Conservation (phyloP, 2,329 filamentous ascomycete genomes). For the Fusarium buharicum region DNA sequence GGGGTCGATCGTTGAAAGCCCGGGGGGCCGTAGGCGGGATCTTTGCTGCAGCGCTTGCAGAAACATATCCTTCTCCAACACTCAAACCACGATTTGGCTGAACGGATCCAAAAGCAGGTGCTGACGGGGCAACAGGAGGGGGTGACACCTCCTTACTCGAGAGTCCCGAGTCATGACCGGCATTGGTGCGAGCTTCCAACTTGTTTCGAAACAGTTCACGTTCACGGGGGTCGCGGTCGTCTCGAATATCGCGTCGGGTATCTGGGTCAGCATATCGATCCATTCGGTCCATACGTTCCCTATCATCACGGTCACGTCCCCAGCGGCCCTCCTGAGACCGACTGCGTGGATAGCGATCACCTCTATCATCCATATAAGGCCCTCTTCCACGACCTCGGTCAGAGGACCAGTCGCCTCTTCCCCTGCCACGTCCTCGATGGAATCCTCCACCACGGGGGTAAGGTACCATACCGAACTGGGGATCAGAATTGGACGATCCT, state of each 20-base stretch:
- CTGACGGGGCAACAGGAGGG: constrained; percentile 66
- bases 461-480: constrained; percentile 64
- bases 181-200: constrained; percentile 59
- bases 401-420: constrained; percentile 55
- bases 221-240: constrained; percentile 60
- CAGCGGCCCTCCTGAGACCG: constrained; percentile 73
- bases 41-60: constrained; percentile 54
- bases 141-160: constrained; percentile 65
- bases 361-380: constrained; percentile 68
- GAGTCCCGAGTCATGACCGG: constrained; percentile 59
- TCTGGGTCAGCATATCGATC: constrained; percentile 57
- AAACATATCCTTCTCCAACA: constrained; percentile 46
- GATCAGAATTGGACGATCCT: constrained; percentile 76
- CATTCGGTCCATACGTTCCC: constrained; percentile 58
- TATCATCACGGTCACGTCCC: constrained; percentile 66
- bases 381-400: constrained; percentile 66
- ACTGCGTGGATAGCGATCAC: constrained; percentile 70
- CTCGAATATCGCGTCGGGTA: constrained; percentile 56
- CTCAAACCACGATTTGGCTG: constrained; percentile 56
- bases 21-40: constrained; percentile 64
- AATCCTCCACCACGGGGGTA: constrained; percentile 67
- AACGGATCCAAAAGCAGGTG: constrained; percentile 67
- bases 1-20: constrained; percentile 62
- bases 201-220: constrained; percentile 61
- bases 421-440: constrained; percentile 63